Conservation (phyloP, 176 grass and related monocot species). For the Oryza glaberrima region DNA sequence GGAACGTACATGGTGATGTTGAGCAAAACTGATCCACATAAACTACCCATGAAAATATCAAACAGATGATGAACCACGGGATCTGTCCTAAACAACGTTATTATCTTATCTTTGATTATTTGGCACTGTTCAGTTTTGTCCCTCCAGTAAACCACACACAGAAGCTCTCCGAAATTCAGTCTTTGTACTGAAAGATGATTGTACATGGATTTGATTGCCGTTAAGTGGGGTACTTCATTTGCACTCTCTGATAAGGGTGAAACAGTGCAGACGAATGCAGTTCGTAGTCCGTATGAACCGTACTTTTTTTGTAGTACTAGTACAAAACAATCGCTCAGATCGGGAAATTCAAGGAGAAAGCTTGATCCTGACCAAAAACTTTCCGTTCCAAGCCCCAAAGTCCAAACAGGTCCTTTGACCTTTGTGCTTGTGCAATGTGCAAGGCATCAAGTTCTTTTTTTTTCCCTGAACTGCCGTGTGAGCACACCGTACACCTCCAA, state of each 20-base stretch:
- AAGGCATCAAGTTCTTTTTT: neutral
- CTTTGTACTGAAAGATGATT: neutral
- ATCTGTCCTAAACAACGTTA: neutral
- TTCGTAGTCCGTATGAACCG: neutral
- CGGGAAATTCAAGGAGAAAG: neutral
- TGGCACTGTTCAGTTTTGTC: neutral
- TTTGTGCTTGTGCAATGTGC: neutral
- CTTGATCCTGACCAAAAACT: neutral
- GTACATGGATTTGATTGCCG: constrained; percentile 13
- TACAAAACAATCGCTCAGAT: neutral
- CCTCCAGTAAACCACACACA: neutral
- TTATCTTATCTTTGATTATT: constrained; percentile 1
- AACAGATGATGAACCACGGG: neutral
- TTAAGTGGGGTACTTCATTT: too few species aligned
- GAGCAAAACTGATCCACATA: neutral
- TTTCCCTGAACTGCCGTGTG: neutral
- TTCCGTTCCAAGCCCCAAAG: neutral
- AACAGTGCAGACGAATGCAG: neutral
- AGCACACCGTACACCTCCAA: neutral
- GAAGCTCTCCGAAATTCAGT: neutral
- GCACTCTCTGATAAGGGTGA: neutral
- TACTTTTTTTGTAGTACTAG: neutral
- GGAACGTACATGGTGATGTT: neutral
- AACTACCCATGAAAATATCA: neutral
- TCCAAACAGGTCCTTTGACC: neutral